phyloP scores from a whole-genome alignment of 345 rosid genomes.

The Clausena lansium region DNA sequence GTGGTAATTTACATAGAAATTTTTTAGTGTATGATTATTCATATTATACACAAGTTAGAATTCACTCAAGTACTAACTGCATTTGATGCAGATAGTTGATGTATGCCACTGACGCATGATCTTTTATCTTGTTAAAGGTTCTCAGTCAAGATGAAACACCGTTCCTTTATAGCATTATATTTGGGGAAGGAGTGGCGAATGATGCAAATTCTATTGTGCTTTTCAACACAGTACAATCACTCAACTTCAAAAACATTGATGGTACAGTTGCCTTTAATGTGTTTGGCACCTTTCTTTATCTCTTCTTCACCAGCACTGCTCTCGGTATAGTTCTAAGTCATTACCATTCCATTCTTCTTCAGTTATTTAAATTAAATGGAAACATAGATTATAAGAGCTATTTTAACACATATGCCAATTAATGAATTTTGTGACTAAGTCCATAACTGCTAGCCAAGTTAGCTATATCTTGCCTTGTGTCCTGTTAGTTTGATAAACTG shows the following conservation, averaged over 20 bases:
- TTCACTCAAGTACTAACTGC: no score
- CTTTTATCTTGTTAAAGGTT: conserved; percentile 36
- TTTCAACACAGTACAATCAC: conserved; percentile 58
- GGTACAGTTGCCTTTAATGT: conserved; percentile 36
- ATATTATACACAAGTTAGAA: no score
- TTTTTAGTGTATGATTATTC: no score
- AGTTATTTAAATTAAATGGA: not conserved
- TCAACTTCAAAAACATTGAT: conserved; percentile 36
- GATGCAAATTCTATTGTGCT: conserved; percentile 81
- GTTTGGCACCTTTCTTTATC: conserved; percentile 64
- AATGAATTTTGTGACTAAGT: not conserved
- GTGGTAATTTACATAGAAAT: no score
- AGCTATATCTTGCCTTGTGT: not conserved
- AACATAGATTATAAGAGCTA: not conserved
- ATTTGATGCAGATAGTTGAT: not conserved
- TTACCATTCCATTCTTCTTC: not conserved
- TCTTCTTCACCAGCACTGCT: conserved; percentile 55
- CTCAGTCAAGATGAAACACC: conserved; percentile 82
- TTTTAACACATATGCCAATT: not conserved
- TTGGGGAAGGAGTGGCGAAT: conserved; percentile 82
- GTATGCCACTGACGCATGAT: not conserved
- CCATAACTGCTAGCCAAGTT: not conserved
- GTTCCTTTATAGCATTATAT: conserved; percentile 67
- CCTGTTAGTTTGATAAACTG: conserved; percentile 1
- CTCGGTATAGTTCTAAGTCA: conserved; percentile 62